Percentiles rank a stretch among this genome's conserved stretches.
Evolutionary conservation across 2,329 filamentous ascomycete genomes (phyloP).

Genomic region (Aspergillus brasiliensis): DNA sequence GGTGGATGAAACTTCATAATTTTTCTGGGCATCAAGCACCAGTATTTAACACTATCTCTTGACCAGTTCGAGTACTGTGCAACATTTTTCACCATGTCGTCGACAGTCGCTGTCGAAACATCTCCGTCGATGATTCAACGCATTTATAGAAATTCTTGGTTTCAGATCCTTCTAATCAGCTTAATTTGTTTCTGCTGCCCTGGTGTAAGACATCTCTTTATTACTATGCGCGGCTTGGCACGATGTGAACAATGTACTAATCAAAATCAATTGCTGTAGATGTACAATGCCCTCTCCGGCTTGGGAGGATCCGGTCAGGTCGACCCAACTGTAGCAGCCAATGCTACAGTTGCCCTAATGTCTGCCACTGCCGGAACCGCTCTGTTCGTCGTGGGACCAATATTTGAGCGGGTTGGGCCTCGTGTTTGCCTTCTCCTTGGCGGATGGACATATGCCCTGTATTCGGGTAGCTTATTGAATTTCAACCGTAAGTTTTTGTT

Average conservation of each 20-base stretch:
- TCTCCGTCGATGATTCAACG: no score
- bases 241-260: no score
- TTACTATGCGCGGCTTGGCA: no score
- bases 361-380: slow-evolving; percentile 48
- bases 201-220: slow-evolving; percentile 19
- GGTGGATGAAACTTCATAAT: no score
- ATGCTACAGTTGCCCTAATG: slow-evolving; percentile 50
- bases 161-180: slow-evolving; percentile 52
- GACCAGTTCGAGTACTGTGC: no score
- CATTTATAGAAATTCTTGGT: slow-evolving; percentile 43
- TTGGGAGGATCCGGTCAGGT: slow-evolving; percentile 52
- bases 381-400: slow-evolving; percentile 48
- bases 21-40: no score
- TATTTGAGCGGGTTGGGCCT: slow-evolving; percentile 48
- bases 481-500: slow-evolving; percentile 37
- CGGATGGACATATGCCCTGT: slow-evolving; percentile 51
- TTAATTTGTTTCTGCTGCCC: slow-evolving; percentile 55
- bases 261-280: slow-evolving; percentile 16
- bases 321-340: slow-evolving; percentile 49
- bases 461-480: slow-evolving; percentile 48
- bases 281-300: slow-evolving; percentile 53
- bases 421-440: slow-evolving; percentile 48
- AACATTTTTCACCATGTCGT: no score
- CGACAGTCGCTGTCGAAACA: no score
- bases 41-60: no score